Evolutionary conservation across 768 basidiomycete genomes (phyloP), one percentile per base, ranked within the genome.

Genomic region (Erythrobasidium yunnanense): DNA sequence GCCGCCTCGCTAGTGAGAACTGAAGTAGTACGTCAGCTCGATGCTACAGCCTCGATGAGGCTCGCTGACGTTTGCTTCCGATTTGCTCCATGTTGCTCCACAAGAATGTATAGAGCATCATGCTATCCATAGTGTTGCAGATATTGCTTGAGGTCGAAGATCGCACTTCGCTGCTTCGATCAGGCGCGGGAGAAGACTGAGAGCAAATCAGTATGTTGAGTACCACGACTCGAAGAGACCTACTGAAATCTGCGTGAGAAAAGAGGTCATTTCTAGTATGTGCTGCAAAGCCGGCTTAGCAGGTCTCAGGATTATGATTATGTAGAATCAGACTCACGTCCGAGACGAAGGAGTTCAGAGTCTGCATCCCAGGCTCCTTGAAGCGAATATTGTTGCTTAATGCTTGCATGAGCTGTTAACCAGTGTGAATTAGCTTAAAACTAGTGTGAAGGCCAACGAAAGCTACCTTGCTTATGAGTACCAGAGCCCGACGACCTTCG

Each of bases 371-470:
- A 2, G 84, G 82, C 71, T 93, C 90, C 75, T 91, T 91, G 70
- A 93, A 93, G 72, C 88, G 84, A 53, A 92, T 86, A 71, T 95
- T 93, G 77, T 95, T 96, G 20, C 90, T 90, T 30, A 95, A 77
- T 72, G 89, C 91, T 76, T 93, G 90, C 50, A 95, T 50, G 2
- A 69, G 84, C 77, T 92, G 87, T 70, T 92, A 85, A 54, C 87
- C 79, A 80, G 87, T 85, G 15, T 93, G 78, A 54, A 30, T 18
- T n/a, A n/a, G 88, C 90, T 46, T 86, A 49, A 25, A 4, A 51
- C 35, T 13, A 54, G 30, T 18, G 15, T 18, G 17, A 17, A 15
- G 15, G 17, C 5, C 38, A 27, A 4, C 6, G n/a, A 29, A 13
- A 32, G 27, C 23, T 65, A 92, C 84, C 77, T 92, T 95, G 47